Evolutionary conservation across 331 rosid genomes (phyloP), one percentile per base, ranked within the genome.

Genomic region (Rhamnella rubrinervis): DNA sequence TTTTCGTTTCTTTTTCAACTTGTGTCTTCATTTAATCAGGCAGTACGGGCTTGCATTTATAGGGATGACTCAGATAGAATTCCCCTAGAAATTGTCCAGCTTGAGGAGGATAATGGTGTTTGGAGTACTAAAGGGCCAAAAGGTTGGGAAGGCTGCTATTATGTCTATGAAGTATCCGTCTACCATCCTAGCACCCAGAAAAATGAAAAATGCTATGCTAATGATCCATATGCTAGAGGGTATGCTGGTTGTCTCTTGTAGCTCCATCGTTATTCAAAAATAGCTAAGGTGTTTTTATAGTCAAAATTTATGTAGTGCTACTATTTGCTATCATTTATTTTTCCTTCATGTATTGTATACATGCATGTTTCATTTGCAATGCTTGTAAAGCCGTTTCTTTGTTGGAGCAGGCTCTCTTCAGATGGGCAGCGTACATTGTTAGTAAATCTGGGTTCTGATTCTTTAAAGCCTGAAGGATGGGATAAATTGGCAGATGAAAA

Each of bases 191-290:
- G 91, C 86, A 88, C 97, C 67, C 81, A 78, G 72, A 68, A 58
- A 77, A 74, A 87, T 73, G 97, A 87, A 71, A 91, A 89, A 65
- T 84, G 98, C 83, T 63, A 68, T 81, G 83, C 92, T 71, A 93
- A 85, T 65, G 98, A 93, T 88, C 97, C 98, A 20, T 93, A 93
- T 70, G 86, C 97, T 55, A 85, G 97, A 93, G 97, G 98, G 97
- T 93, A 93, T 64, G 87, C 77, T 7, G 58, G 65, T 72, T 63
- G 67, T 49, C 67, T 64, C 72, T 73, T 39, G 72, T 83, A 66
- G 61, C 67, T 9, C 2, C 46, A 39, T 76, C 63, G 71, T 75
- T 72, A 57, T 70, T 66, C 16, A 52, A 65, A 70, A 72, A 61
- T 71, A 53, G 65, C 65, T 68, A 67, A 52, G 75, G 79, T 74